Conservation (phyloP, 208 protist genomes). For the Wallacemonas rigidus region DNA sequence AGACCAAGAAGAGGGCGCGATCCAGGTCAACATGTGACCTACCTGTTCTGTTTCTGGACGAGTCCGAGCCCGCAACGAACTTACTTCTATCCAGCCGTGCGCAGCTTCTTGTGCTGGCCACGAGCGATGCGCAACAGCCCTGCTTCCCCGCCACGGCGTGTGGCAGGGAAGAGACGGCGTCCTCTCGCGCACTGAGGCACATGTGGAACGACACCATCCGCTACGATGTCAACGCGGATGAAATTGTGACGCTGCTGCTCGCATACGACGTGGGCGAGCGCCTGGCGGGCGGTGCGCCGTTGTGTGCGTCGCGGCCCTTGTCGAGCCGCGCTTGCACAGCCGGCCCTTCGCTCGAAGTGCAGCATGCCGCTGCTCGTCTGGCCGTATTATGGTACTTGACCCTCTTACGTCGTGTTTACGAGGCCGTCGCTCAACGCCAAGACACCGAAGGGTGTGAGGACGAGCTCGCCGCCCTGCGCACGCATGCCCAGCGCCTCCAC, state of each 20-base stretch:
- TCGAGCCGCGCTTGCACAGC: background rate
- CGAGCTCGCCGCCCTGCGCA: conserved; percentile 42
- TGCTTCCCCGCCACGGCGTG: conserved; percentile 18
- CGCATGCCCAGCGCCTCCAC: conserved; percentile 37
- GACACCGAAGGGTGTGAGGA: conserved; percentile 58
- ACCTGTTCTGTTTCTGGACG: background rate
- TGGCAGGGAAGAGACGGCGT: conserved; percentile 6
- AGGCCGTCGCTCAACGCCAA: conserved; percentile 36
- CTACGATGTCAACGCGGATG: conserved; percentile 41
- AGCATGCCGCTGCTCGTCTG: conserved; percentile 35
- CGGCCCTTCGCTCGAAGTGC: conserved; percentile 27
- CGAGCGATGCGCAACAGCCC: conserved; percentile 10
- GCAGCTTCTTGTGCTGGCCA: conserved; percentile 11
- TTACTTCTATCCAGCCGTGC: background rate
- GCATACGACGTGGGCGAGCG: conserved; percentile 24
- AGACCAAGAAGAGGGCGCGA: too few species aligned
- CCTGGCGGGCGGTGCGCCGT: conserved; percentile 20
- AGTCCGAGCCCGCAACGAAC: background rate
- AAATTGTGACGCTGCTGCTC: conserved; percentile 41
- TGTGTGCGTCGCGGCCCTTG: conserved; percentile 31
- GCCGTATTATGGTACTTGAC: conserved; percentile 65
- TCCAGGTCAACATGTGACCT: too few species aligned
- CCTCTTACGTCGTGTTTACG: conserved; percentile 45
- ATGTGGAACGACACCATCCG: conserved; percentile 51
- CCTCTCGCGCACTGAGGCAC: conserved; percentile 30